Base-by-base conservation (phyloP, 257 asterid species). In the Gentiana straminea region DNA sequence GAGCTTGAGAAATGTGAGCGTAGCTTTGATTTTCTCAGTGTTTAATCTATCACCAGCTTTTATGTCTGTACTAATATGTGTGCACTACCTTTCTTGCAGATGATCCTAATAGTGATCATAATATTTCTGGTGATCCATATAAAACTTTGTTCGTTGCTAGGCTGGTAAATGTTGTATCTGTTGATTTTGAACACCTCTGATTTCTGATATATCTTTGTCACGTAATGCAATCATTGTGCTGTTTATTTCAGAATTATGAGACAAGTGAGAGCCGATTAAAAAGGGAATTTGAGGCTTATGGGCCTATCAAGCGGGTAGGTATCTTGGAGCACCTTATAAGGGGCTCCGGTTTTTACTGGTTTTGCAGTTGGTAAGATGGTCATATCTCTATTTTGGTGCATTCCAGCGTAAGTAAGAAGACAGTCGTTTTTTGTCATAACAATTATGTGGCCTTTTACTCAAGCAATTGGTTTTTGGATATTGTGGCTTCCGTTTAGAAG, bases 241-340 rank as follows among this genome's bases (percentile, higher is more conserved):
- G 49, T 58, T 62, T n/a, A 59, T 65, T 69, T 38, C 93, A 88
- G 98, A 92, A 77, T 61, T 88, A 92, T 58, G 98, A 92, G 84
- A 79, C 97, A 68, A 75, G 86, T 32, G 97, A 88, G 75, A 92
- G 93, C 94, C 79, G 85, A 75, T 72, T 92, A 83, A 92, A 83
- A 75, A 84, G 90, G 72, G 98, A 92, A 75, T 87, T 92, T 75
- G 98, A 92, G 92, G 90, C 97, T 66, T 92, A 80, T 63, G 97
- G 98, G 67, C 91, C 94, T 60, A 88, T 92, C 85, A 92, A 92
- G 84, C 86, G 94, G 98, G 98, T 91, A 91, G 97, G 98, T 92
- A 79, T 77, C 77, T 66, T 61, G 60, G 82, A 74, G 84, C 65
- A 70, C 76, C 94, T 92, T 62, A 58, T 53, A 63, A 66, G 79